Evolutionary conservation across 2,329 filamentous ascomycete genomes (phyloP).

Genomic region (Talaromyces sp.): DNA sequence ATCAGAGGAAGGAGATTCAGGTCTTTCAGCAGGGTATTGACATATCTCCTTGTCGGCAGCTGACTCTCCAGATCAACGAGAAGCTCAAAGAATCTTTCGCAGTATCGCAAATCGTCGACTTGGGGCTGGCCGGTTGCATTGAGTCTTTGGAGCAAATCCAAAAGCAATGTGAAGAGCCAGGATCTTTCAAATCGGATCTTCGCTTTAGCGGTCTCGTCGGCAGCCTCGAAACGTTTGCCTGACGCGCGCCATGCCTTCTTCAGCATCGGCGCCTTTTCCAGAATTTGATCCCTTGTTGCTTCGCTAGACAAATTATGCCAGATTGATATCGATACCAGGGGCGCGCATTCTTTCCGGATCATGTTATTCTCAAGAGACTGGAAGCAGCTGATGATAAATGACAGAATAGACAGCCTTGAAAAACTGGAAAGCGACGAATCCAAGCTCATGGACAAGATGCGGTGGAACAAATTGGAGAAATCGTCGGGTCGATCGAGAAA

Average conservation of each 20-base stretch:
- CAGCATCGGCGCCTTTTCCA: slow-evolving; percentile 69
- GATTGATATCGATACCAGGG: slow-evolving; percentile 86
- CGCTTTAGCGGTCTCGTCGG: slow-evolving; percentile 72
- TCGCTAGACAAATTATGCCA: slow-evolving; percentile 91
- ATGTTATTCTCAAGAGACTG: slow-evolving; percentile 86
- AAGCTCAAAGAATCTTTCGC: slow-evolving; percentile 89
- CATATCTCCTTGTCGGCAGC: slow-evolving; percentile 86
- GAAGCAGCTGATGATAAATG: slow-evolving; percentile 85
- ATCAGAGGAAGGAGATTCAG: slow-evolving; percentile 76
- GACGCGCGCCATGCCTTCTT: slow-evolving; percentile 89
- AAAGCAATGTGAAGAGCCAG: slow-evolving; percentile 81
- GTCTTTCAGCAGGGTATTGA: slow-evolving; percentile 82
- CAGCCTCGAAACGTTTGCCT: slow-evolving; percentile 78
- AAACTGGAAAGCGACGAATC: slow-evolving; percentile 61
- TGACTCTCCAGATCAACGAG: slow-evolving; percentile 88
- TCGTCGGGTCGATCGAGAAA: slow-evolving; percentile 73
- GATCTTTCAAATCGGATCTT: slow-evolving; percentile 84
- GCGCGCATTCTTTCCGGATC: slow-evolving; percentile 92
- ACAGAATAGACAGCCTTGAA: slow-evolving; percentile 76
- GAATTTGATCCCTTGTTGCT: slow-evolving; percentile 62
- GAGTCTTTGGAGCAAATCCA: slow-evolving; percentile 74
- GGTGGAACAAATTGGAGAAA: slow-evolving; percentile 85
- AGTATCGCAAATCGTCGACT: slow-evolving; percentile 68
- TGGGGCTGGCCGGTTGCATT: slow-evolving; percentile 47
- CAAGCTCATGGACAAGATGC: slow-evolving; percentile 79